Base-by-base conservation (phyloP, 768 basidiomycete species). In the Phaeolepiota aurea region DNA sequence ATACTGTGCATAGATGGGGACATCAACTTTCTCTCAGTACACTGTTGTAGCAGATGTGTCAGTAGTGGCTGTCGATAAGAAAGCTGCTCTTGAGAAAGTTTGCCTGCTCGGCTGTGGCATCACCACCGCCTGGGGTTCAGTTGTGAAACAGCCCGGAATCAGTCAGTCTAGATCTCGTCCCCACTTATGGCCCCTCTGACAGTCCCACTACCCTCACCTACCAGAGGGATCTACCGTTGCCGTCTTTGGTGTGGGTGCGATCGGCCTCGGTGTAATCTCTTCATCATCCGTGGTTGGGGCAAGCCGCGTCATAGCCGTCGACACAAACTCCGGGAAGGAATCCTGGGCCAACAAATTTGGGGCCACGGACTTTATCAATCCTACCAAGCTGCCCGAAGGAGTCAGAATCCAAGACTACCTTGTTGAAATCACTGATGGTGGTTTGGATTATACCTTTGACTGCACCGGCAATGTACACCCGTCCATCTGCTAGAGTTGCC, bases 1-100 rank as follows among this genome's bases (percentile, higher is more conserved):
- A 36, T 40, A 25, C 12, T 35, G n/a, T 32, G 28, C 32, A 20
- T 23, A 96, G 92, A 99, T 98, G 96, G 96, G 96, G 32, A 90
- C 86, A 19, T 98, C 94, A 21, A 94, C 96, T 2, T 99, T 99
- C 70, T 96, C 94, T n/a, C 93, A 98, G 59, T 99, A 98, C 70
- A 96, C 96, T 5, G 96, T 99, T 44, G 91, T 99, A 2, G 87
- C 91, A 34, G 92, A 99, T 49, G 92, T 92, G 33, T 98, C 93
- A 14, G 87, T 99, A 18, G 96, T 98, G 39, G 79, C 89, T 12
- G 82, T 99, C 44, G 81, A 82, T 65, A 72, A 77, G 45, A 67
- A 74, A 45, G 96, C 96, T 1, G 90, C 91, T 5, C 75, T 99
- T 11, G 86, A 97, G 20, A 96, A 91, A 55, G 90, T 93, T n/a